phyloP scores from a whole-genome alignment of 768 basidiomycete species.

The Leccinum barrowsii region DNA sequence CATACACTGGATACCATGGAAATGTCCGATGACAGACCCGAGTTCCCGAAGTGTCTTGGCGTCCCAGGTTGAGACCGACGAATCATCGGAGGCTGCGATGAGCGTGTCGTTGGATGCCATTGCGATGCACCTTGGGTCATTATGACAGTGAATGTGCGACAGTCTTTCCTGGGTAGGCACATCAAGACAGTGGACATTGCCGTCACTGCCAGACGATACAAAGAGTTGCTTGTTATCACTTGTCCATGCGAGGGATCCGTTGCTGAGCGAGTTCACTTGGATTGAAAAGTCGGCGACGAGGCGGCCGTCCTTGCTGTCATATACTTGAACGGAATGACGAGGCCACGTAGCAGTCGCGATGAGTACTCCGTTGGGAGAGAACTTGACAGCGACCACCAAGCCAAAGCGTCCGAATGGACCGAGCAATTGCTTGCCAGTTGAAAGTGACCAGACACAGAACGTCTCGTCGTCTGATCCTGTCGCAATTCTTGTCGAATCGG shows the following conservation, averaged over 20 bases:
- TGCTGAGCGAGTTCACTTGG: background rate
- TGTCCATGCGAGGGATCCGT: background rate
- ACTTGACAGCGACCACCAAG: background rate
- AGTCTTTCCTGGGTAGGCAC: background rate
- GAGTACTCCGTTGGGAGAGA: background rate
- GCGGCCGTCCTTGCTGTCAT: background rate
- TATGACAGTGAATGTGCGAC: background rate
- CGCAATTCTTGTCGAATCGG: background rate
- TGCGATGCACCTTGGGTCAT: background rate
- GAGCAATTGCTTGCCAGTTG: background rate
- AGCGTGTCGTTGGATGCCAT: background rate
- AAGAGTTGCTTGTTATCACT: background rate
- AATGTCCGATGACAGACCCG: background rate
- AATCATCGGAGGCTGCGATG: background rate
- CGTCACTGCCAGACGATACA: background rate
- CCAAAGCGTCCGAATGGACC: background rate
- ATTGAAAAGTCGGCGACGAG: background rate
- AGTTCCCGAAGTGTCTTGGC: background rate
- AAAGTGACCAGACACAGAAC: background rate
- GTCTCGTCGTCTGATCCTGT: background rate
- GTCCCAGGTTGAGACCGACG: background rate
- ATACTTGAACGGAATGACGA: background rate
- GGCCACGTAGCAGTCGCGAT: background rate
- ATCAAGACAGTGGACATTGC: background rate
- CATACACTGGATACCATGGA: background rate